phyloP scores from a whole-genome alignment of 352 stramenopile genomes.

The Globisporangium yorkense region DNA sequence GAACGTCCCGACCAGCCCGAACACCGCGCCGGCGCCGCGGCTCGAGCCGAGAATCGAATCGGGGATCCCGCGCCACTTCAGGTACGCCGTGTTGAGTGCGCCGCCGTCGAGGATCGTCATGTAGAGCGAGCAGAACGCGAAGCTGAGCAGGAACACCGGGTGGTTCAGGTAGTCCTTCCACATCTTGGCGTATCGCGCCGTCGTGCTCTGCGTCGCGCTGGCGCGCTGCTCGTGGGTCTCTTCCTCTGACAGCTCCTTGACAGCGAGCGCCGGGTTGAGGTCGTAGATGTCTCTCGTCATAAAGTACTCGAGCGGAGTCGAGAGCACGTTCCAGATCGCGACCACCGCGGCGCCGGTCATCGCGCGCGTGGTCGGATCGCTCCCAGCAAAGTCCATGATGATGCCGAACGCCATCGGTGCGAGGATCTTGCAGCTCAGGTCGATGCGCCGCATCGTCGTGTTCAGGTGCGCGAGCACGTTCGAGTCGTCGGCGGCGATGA shows the following conservation, averaged over 20 bases:
- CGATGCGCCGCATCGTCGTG: constrained; percentile 74
- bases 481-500: constrained; percentile 48
- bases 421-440: constrained; percentile 76
- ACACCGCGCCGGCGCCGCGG: constrained; percentile 35
- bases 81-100: constrained; percentile 47
- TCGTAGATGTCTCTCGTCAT: constrained; percentile 70
- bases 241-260: constrained; percentile 15
- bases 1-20: constrained; percentile 43
- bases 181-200: constrained; percentile 22
- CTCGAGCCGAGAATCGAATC: constrained; percentile 38
- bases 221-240: too few species aligned
- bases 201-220: not conserved
- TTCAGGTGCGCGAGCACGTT: constrained; percentile 56
- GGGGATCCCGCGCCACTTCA: constrained; percentile 55
- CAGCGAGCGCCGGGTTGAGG: constrained; percentile 34
- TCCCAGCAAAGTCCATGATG: constrained; percentile 72
- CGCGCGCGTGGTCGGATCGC: constrained; percentile 49
- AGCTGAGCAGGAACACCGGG: constrained; percentile 46
- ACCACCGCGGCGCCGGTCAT: constrained; percentile 60
- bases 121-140: constrained; percentile 47
- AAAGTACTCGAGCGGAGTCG: constrained; percentile 65
- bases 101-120: constrained; percentile 50
- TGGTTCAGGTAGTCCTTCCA: constrained; percentile 41
- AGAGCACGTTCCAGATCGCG: constrained; percentile 75
- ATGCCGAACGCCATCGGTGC: constrained; percentile 68